Evolutionary conservation across 2,329 filamentous ascomycete genomes (phyloP), one percentile per base, ranked within the genome.

Genomic region (Trichoderma lentiforme): DNA sequence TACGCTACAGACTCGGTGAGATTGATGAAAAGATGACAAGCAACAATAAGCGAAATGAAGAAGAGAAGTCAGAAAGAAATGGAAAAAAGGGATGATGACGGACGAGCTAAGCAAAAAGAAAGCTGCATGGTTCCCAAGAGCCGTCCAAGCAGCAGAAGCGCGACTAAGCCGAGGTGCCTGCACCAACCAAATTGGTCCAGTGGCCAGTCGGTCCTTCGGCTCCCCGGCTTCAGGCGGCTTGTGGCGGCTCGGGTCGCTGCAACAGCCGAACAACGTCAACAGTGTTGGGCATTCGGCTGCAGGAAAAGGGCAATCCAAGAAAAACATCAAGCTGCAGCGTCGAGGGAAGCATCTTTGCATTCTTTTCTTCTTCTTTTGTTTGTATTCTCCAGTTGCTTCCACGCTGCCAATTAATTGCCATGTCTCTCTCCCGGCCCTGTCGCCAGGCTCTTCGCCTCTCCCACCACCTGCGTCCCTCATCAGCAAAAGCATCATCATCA

Each of bases 391-490:
- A 26, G 26, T 26, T 26, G 26, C 26, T 9, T 47, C 32, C 1
- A 2, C 30, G 30, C 32, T 18, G 15, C 7, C 36, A 39, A 39
- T 39, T 18, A 18, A 18, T 39, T 15, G 64, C 30, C 2, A 89
- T 89, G 87, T 83, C 85, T 56, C 77, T 86, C 72, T 80, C 84
- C 71, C 80, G 84, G 75, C 83, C 83, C 69, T 84, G 85, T 47
- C 82, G 83, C 74, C 83, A 85, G 75, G 82, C 84, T 68, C 79
- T 87, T 72, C 82, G 85, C 66, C 74, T 80, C 74, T 67, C 63
- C 68, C 82, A 82, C 81, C 76, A 77, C 56, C 78, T 78, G 73
- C 74, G 77, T 70, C 75, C 76, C 73, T 77, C 34, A 39, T 77
- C 34, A 39, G 1, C 36, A 74, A 63, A 77, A 72, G 77, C 75